Conservation (phyloP, 208 protist genomes). For the Trypanosoma avium region DNA sequence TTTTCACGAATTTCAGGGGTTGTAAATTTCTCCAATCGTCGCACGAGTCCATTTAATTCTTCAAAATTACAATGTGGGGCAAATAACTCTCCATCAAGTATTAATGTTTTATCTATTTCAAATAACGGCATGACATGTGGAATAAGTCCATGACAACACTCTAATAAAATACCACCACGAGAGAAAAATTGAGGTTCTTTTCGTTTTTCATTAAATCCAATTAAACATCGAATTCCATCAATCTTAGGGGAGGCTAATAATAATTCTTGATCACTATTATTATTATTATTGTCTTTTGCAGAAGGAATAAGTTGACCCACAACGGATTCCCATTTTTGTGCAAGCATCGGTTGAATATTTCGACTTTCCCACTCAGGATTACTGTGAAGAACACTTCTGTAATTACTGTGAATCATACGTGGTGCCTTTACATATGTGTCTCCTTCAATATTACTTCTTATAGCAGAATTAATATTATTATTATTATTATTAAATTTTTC, state of each 20-base stretch:
- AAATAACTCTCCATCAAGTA: conserved; percentile 88
- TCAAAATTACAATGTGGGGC: conserved; percentile 86
- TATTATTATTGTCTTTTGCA: conserved; percentile 8
- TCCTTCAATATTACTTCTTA: conserved; percentile 11
- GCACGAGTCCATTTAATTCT: conserved; percentile 81
- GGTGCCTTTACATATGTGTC: conserved; percentile 60
- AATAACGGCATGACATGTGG: conserved; percentile 76
- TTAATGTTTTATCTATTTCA: conserved; percentile 59
- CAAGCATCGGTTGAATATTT: conserved; percentile 90
- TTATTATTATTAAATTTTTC: no score
- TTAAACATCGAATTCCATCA: conserved; percentile 87
- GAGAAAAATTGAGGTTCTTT: conserved; percentile 85
- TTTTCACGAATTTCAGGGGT: conserved; percentile 34
- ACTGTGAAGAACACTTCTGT: conserved; percentile 67
- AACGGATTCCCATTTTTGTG: conserved; percentile 80
- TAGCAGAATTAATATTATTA: neutral
- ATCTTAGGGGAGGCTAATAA: conserved; percentile 88
- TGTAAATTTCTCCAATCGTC: conserved; percentile 40
- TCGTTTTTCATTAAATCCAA: conserved; percentile 63
- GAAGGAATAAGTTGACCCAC: conserved; percentile 47
- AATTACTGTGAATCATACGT: conserved; percentile 87
- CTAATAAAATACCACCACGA: conserved; percentile 80
- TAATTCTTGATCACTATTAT: conserved; percentile 24
- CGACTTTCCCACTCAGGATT: conserved; percentile 83
- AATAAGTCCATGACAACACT: conserved; percentile 78